phyloP scores from a whole-genome alignment of 805 yeast species.

The Candida gorgasii region DNA sequence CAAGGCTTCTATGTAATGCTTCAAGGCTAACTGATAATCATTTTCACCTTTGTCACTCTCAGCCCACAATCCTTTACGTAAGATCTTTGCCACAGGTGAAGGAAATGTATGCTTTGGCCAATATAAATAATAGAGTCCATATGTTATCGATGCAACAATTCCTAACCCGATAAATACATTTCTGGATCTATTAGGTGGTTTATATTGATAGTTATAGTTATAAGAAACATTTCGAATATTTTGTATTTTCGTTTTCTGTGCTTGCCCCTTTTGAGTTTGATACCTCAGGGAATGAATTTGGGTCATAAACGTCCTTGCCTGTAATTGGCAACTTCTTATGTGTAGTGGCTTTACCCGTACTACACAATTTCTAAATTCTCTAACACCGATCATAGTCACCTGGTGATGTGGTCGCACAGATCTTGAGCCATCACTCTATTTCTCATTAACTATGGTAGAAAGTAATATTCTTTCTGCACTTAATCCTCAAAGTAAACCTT shows the following conservation, averaged over 20 bases:
- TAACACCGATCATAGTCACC: no score
- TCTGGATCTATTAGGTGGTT: slow-evolving; percentile 6
- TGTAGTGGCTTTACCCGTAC: no score
- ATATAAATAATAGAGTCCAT: slow-evolving; percentile 39
- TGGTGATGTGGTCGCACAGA: background rate
- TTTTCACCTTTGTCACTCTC: slow-evolving; percentile 68
- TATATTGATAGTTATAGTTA: slow-evolving; percentile 14
- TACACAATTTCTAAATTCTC: no score
- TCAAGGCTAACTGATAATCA: slow-evolving; percentile 68
- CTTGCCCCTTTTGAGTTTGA: background rate
- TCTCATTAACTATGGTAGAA: slow-evolving; percentile 13
- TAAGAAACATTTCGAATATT: slow-evolving; percentile 2
- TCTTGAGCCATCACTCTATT: background rate
- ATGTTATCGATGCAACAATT: slow-evolving; percentile 4
- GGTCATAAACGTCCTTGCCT: background rate
- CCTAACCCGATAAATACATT: slow-evolving; percentile 15
- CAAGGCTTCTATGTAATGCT: slow-evolving; percentile 73
- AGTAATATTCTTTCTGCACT: slow-evolving; percentile 16
- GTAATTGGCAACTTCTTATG: background rate
- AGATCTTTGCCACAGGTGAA: slow-evolving; percentile 62
- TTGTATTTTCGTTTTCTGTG: background rate
- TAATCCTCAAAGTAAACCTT: slow-evolving; percentile 8
- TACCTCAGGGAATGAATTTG: background rate
- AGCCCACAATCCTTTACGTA: slow-evolving; percentile 80
- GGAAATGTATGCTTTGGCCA: slow-evolving; percentile 77